Percentiles rank a stretch among this genome's conserved stretches.
Evolutionary conservation across 2,329 filamentous ascomycete species (phyloP).

Genomic region (Phialemonium atrogriseum): DNA sequence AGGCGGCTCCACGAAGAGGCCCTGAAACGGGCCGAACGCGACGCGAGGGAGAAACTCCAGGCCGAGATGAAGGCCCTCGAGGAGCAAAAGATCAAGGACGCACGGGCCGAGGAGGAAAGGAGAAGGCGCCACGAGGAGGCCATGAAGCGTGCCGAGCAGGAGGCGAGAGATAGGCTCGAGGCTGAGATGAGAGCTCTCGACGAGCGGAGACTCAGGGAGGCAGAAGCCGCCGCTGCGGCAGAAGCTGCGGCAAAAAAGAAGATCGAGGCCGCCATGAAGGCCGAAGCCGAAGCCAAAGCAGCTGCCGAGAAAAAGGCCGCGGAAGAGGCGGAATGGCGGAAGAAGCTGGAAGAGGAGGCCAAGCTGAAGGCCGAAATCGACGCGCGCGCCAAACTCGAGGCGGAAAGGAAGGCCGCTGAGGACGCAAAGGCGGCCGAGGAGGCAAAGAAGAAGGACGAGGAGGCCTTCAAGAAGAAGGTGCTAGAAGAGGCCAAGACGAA

Average conservation of each 20-base stretch:
- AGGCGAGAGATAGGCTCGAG: slow-evolving; percentile 27
- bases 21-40: slow-evolving; percentile 22
- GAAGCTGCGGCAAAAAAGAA: slow-evolving; percentile 33
- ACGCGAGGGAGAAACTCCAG: slow-evolving; percentile 23
- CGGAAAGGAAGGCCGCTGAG: slow-evolving; percentile 20
- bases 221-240: slow-evolving; percentile 36
- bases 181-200: slow-evolving; percentile 31
- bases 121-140: slow-evolving; percentile 22
- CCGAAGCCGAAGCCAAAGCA: slow-evolving; percentile 33
- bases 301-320: slow-evolving; percentile 37
- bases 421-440: slow-evolving; percentile 41
- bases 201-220: slow-evolving; percentile 28
- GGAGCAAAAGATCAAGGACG: slow-evolving; percentile 32
- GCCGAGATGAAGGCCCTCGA: slow-evolving; percentile 30
- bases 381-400: slow-evolving; percentile 20
- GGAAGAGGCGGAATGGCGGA: slow-evolving; percentile 25
- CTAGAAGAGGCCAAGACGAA: slow-evolving; percentile 37
- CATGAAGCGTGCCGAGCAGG: slow-evolving; percentile 20
- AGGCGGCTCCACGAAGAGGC: slow-evolving; percentile 22
- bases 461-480: slow-evolving; percentile 42
- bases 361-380: slow-evolving; percentile 28
- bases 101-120: slow-evolving; percentile 29
- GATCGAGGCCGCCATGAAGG: slow-evolving; percentile 34
- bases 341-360: slow-evolving; percentile 27
- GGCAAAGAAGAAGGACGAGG: slow-evolving; percentile 46